A percentile compares a stretch with the other conserved stretches of the same genome.
Conservation (phyloP, 2,329 filamentous ascomycete genomes). For the Cryoendolithus antarcticus region DNA sequence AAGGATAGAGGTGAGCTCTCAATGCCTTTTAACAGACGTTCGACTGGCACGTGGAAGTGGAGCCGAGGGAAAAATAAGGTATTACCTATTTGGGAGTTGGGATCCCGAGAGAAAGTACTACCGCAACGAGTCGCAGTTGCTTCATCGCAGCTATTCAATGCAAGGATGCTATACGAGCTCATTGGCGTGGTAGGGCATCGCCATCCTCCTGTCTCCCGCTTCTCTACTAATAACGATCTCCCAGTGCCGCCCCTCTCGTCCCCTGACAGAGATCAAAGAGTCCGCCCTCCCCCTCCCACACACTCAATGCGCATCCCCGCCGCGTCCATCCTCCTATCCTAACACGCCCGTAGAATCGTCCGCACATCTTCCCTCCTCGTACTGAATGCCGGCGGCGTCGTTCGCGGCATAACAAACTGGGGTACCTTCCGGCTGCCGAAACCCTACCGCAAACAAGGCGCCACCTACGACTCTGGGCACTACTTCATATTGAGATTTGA, state of each 20-base stretch:
- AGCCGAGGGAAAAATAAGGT: no score
- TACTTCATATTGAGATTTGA: conserved; percentile 99
- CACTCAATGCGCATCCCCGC: neutral
- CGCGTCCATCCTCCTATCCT: conserved; percentile 1
- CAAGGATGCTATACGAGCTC: conserved; percentile 84
- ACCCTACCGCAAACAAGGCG: conserved; percentile 67
- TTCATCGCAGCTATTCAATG: neutral
- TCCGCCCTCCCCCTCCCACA: conserved; percentile 35
- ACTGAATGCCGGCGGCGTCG: conserved; percentile 71
- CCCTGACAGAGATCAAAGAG: conserved; percentile 88
- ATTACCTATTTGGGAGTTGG: no score
- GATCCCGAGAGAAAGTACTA: neutral
- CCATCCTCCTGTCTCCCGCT: neutral
- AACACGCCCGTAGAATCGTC: conserved; percentile 55
- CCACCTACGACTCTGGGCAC: conserved; percentile 72
- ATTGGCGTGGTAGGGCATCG: conserved; percentile 69
- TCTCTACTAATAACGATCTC: conserved; percentile 7
- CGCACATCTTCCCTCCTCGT: conserved; percentile 71
- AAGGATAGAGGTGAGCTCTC: no score
- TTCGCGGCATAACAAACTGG: conserved; percentile 92
- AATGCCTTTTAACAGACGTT: no score
- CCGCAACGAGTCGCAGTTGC: neutral
- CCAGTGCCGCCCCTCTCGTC: conserved; percentile 77
- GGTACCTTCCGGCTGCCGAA: conserved; percentile 79
- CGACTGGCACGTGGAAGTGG: no score